Evolutionary conservation across 805 yeast species (phyloP), one percentile per base, ranked within the genome.

Genomic region (Lachancea mirantina): DNA sequence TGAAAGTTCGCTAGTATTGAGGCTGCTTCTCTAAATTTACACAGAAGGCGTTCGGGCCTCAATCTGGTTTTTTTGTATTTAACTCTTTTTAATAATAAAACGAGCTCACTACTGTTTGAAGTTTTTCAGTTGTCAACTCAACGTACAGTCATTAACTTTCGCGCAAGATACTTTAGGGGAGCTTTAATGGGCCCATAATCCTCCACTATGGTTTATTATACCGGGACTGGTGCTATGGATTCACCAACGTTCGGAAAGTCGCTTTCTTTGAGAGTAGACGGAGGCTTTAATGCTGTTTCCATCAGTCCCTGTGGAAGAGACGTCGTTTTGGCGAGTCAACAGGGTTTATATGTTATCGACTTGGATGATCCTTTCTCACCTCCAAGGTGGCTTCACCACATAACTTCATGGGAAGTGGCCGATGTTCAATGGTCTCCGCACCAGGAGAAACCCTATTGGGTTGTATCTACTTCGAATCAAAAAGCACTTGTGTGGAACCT

Each of bases 401-500:
- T 77, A 21, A 89, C 96, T 0, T 77, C 94, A 0, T 92, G 97
- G 97, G 97, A 92, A 56, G 98, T 92, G 3, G 96, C 98, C 0
- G 96, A 89, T 55, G 96, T 89, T 2, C 97, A 92, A 57, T 92
- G 98, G 97, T 84, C 94, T 2, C 96, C 96, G 0, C 96, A 92
- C 52, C 66, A 71, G 5, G 69, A 78, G 2, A 84, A 83, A 43
- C 89, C 95, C 1, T 68, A 80, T 5, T 88, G 96, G 95, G 84
- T 92, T 26, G 80, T 89, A 1, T 84, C 95, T 0, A 85, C 97
- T 0, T 81, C 95, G 2, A 92, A 89, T 56, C 98, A 89, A 52
- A 89, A 89, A 61, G 97, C 95, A 1, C 67, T 92, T 50, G 74
- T 92, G 4, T 92, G 98, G 98, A 89, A 92, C 58, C 59, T 92